These are phyloP conservation scores for Chrysopogon serrulatus DNA, from an alignment of 176 grass and related monocot species.

Conservation along the genomic window DNA sequence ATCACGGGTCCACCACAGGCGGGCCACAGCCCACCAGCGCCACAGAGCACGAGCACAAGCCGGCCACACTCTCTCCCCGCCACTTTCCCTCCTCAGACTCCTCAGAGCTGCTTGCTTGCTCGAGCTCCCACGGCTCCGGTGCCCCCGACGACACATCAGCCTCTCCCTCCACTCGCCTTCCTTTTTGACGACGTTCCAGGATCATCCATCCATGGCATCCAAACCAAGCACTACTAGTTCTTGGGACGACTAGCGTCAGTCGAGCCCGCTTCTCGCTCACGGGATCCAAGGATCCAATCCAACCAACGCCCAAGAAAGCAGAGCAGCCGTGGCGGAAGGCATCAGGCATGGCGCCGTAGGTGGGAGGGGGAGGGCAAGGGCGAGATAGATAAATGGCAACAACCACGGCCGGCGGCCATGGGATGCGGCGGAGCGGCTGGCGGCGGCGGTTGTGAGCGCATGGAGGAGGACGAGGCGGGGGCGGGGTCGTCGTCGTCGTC, in stretches of 20 bases:
- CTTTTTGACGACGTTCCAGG: background rate
- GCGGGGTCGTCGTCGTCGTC: background rate
- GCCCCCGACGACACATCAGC: background rate
- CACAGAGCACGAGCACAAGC: slow-evolving; percentile 29
- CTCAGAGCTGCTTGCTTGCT: background rate
- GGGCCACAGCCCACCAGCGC: too few species aligned
- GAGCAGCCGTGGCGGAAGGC: background rate
- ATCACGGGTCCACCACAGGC: too few species aligned
- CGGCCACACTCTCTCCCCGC: slow-evolving; percentile 8
- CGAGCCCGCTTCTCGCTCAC: background rate
- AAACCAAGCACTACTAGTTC: background rate
- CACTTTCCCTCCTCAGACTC: background rate
- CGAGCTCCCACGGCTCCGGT: background rate
- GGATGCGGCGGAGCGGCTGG: background rate
- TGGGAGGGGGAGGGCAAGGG: background rate
- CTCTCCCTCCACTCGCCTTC: background rate
- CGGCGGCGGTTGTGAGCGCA: slow-evolving; percentile 24
- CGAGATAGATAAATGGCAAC: background rate
- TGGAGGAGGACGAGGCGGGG: slow-evolving; percentile 29
- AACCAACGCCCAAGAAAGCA: slow-evolving; percentile 2
- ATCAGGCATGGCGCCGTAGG: slow-evolving; percentile 16
- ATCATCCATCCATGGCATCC: slow-evolving; percentile 17
- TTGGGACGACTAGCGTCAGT: background rate
- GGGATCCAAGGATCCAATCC: background rate
- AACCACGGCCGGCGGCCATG: background rate